Conservation (phyloP, 2,329 filamentous ascomycete genomes). For the Penicillium sp. region DNA sequence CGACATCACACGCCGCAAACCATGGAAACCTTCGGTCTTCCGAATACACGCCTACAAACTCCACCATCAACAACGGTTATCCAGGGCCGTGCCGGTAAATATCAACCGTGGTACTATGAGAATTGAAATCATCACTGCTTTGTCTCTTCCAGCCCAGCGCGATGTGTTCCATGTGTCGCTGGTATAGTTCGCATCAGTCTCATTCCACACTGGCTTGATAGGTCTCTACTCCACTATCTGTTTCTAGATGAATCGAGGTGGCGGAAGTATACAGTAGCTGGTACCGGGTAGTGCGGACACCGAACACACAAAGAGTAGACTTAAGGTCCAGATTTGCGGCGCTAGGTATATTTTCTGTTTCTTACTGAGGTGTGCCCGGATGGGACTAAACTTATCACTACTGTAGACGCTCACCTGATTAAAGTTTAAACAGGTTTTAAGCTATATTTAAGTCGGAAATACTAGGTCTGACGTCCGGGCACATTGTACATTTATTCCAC, state of each 20-base stretch:
- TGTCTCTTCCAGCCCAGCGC: background rate
- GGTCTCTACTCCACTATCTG: slow-evolving; percentile 19
- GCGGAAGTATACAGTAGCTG: slow-evolving; percentile 9
- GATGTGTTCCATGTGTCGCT: background rate
- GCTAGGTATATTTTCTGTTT: background rate
- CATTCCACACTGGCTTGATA: slow-evolving; percentile 20
- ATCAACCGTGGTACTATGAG: slow-evolving; percentile 21
- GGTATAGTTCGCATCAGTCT: background rate
- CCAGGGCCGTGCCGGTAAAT: slow-evolving; percentile 22
- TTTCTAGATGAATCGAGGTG: slow-evolving; percentile 14
- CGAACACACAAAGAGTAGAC: slow-evolving; percentile 14
- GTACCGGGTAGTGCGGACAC: slow-evolving; percentile 24
- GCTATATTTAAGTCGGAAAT: too few species aligned
- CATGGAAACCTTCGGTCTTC: slow-evolving; percentile 16
- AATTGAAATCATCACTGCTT: slow-evolving; percentile 6
- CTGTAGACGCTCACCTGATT: too few species aligned
- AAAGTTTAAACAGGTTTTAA: too few species aligned
- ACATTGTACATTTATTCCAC: too few species aligned
- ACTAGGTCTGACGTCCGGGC: too few species aligned
- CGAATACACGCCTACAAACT: slow-evolving; percentile 13
- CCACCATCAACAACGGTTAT: slow-evolving; percentile 26
- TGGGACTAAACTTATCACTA: background rate
- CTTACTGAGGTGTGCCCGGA: too few species aligned
- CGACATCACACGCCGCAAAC: slow-evolving; percentile 12
- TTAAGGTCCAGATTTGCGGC: slow-evolving; percentile 1